Percentiles rank a stretch among this genome's conserved stretches.
Evolutionary conservation across 2,329 filamentous ascomycete species (phyloP).

Genomic region (Cladorrhinum sp.): DNA sequence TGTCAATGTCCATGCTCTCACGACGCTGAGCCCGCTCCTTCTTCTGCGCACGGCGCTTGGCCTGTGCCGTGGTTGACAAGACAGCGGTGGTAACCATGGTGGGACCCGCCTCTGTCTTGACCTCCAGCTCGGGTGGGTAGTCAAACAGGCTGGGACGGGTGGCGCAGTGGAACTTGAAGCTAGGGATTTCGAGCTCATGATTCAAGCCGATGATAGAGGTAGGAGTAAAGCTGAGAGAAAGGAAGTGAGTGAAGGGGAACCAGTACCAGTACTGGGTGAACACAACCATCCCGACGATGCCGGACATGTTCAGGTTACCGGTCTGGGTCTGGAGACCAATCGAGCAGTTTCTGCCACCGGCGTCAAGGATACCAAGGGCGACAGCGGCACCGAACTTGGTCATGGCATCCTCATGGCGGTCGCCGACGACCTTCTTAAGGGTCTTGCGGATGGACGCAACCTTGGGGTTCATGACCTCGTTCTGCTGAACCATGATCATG

Average conservation of each 20-base stretch:
- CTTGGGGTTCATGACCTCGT: slow-evolving; percentile 98
- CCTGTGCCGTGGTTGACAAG: slow-evolving; percentile 92
- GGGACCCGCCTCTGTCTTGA: slow-evolving; percentile 89
- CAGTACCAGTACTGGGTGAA: slow-evolving; percentile 99
- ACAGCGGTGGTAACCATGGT: slow-evolving; percentile 94
- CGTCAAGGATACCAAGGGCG: slow-evolving; percentile 94
- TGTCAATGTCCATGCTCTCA: slow-evolving; percentile 95
- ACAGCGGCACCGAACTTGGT: slow-evolving; percentile 96
- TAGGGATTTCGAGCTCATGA: slow-evolving; percentile 86
- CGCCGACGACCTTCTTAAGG: slow-evolving; percentile 87
- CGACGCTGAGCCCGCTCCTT: slow-evolving; percentile 86
- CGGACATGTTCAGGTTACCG: slow-evolving; percentile 97
- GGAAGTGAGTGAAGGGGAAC: slow-evolving; percentile 98
- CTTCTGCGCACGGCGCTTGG: slow-evolving; percentile 89
- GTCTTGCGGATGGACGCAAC: slow-evolving; percentile 87
- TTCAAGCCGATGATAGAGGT: slow-evolving; percentile 95
- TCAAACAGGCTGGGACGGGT: slow-evolving; percentile 94
- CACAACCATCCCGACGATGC: slow-evolving; percentile 94
- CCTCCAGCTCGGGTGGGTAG: slow-evolving; percentile 94
- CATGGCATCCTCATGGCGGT: slow-evolving; percentile 98
- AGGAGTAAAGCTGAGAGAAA: slow-evolving; percentile 93
- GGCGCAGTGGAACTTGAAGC: slow-evolving; percentile 94
- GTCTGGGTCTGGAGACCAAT: slow-evolving; percentile 97
- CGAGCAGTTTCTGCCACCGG: slow-evolving; percentile 95
- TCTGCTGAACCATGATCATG: slow-evolving; percentile 99